Evolutionary conservation across 345 rosid genomes (phyloP).

Genomic region (Nephelium lappaceum): DNA sequence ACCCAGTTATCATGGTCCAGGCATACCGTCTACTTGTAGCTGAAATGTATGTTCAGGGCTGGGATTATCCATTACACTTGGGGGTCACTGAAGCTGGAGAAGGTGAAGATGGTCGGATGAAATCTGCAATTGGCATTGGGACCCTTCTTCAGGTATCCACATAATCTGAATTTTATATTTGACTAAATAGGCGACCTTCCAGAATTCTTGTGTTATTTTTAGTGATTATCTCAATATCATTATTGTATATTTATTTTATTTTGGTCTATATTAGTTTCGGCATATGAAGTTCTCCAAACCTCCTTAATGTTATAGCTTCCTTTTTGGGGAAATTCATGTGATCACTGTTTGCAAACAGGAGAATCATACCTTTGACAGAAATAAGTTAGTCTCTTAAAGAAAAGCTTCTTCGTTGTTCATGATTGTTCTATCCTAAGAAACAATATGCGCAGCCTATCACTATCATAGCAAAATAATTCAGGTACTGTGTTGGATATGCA

Average conservation of each 20-base stretch:
- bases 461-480: slow-evolving; percentile 12
- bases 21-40: slow-evolving; percentile 94
- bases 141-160: slow-evolving; percentile 86
- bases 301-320: not conserved
- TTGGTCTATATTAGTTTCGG: not conserved
- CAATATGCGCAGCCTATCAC: not conserved
- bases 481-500: slow-evolving; percentile 33
- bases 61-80: slow-evolving; percentile 97
- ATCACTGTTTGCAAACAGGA: slow-evolving; percentile 1
- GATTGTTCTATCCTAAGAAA: not conserved
- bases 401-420: slow-evolving; percentile 2
- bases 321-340: not conserved
- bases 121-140: slow-evolving; percentile 97
- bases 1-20: slow-evolving; percentile 98
- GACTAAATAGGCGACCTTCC: not conserved
- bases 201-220: slow-evolving; percentile 8
- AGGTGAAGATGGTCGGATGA: slow-evolving; percentile 99
- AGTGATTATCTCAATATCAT: not conserved
- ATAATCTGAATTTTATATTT: slow-evolving; percentile 8
- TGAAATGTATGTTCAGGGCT: slow-evolving; percentile 94
- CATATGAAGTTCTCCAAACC: not conserved
- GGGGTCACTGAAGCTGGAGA: slow-evolving; percentile 99
- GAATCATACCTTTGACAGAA: not conserved
- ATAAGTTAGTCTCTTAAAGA: not conserved
- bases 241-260: slow-evolving; percentile 3